Conservation (phyloP, 192 early-diverging fungal genomes). For the Backusella morwellensis region DNA sequence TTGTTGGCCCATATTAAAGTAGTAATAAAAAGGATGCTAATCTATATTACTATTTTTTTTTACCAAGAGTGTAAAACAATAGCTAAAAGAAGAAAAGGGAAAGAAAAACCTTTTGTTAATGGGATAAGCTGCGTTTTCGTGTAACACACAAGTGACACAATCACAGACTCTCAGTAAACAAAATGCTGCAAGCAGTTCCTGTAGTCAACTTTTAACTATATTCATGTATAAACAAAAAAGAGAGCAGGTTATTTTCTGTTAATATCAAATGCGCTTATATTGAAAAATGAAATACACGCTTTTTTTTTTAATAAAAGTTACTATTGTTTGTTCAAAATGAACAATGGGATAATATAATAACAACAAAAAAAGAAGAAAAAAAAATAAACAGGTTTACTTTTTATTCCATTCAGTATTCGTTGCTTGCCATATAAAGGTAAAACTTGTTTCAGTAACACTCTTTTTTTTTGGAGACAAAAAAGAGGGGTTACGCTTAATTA, state of each 20-base stretch:
- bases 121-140: neutral
- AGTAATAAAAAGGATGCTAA: neutral
- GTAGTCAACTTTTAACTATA: constrained; percentile 1
- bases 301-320: neutral
- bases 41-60: neutral
- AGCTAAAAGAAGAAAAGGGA: neutral
- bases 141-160: neutral
- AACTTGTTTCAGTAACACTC: neutral
- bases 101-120: neutral
- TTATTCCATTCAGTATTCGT: neutral
- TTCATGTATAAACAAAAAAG: neutral
- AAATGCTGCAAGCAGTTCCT: constrained; percentile 4
- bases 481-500: constrained; percentile 1
- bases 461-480: neutral
- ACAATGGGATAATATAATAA: neutral
- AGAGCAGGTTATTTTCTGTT: neutral
- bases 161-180: neutral
- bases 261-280: neutral
- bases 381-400: neutral
- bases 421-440: neutral
- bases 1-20: constrained; percentile 18
- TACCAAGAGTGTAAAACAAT: neutral
- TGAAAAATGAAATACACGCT: neutral
- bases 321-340: neutral
- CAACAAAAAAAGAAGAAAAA: neutral